These are phyloP conservation scores for Anthoceros angustus DNA, from an alignment of 225 moss, liverwort and hornwort species.

Conservation along the genomic window DNA sequence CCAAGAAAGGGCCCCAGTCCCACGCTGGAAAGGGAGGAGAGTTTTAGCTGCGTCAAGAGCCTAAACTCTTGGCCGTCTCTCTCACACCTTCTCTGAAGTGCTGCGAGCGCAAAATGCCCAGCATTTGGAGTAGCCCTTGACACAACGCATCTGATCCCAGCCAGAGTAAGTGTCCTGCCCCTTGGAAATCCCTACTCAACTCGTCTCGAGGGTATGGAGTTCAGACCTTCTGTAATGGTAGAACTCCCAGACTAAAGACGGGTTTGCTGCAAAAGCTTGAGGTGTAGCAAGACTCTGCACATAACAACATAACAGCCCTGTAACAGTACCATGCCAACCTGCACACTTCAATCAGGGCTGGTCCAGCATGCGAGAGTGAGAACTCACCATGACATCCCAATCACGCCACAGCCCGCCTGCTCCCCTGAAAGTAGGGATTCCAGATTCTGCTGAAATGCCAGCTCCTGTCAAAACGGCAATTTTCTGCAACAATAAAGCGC, in stretches of 20 bases:
- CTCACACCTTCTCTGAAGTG: constrained; percentile 47
- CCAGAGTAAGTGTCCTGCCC: not conserved
- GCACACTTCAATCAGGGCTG: not conserved
- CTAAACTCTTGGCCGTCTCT: constrained; percentile 39
- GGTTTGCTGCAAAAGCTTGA: constrained; percentile 59
- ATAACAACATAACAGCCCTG: not conserved
- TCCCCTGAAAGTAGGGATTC: constrained; percentile 89
- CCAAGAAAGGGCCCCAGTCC: not conserved
- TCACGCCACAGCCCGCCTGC: constrained; percentile 80
- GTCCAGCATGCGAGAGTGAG: not conserved
- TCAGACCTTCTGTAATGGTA: constrained; percentile 82
- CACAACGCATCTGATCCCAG: constrained; percentile 41
- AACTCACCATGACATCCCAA: constrained; percentile 58
- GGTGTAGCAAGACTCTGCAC: constrained; percentile 79
- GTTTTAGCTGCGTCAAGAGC: constrained; percentile 66
- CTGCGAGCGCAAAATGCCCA: constrained; percentile 64
- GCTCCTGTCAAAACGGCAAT: constrained; percentile 70
- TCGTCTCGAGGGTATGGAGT: not conserved
- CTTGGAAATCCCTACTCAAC: not conserved
- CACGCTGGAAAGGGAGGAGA: not conserved
- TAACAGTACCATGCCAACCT: no score
- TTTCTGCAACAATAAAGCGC: constrained; percentile 32
- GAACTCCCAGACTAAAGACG: constrained; percentile 90
- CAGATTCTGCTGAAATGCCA: constrained; percentile 88
- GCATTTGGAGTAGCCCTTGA: constrained; percentile 46